Conservation (phyloP, 202 grass and related monocot genomes). For the Brachypodium distachyon region DNA sequence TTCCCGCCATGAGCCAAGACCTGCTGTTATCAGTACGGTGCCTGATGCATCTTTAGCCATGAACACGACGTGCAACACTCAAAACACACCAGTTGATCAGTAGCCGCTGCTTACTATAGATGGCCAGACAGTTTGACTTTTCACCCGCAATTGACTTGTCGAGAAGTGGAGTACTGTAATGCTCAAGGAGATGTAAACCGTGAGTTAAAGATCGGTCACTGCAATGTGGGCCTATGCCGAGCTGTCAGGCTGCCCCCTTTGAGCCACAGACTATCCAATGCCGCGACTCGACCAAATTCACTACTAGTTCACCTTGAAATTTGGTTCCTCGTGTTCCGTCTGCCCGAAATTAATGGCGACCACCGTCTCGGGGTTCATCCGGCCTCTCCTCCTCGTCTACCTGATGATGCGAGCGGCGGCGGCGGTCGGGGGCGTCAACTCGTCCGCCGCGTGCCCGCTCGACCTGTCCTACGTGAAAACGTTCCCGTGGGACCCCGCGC, state of each 20-base stretch:
- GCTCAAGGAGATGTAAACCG: too few species aligned
- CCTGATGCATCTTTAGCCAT: not conserved
- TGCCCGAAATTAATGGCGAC: constrained; percentile 10
- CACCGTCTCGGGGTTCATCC: not conserved
- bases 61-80: not conserved
- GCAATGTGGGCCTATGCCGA: not conserved
- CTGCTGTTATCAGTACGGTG: not conserved
- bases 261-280: not conserved
- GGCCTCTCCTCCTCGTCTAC: not conserved
- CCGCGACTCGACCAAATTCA: not conserved
- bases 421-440: not conserved
- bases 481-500: constrained; percentile 60
- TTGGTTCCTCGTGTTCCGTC: not conserved
- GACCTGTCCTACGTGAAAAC: constrained; percentile 66
- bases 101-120: not conserved
- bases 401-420: not conserved
- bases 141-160: not conserved
- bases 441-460: constrained; percentile 44
- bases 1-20: constrained; percentile 6
- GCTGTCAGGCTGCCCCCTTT: not conserved
- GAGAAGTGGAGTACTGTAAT: too few species aligned
- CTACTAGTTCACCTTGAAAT: not conserved
- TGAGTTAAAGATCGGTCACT: too few species aligned
- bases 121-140: not conserved
- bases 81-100: not conserved